Evolutionary conservation across 2,329 filamentous ascomycete genomes (phyloP).

Genomic region (Colletotrichum neosansevieriae): DNA sequence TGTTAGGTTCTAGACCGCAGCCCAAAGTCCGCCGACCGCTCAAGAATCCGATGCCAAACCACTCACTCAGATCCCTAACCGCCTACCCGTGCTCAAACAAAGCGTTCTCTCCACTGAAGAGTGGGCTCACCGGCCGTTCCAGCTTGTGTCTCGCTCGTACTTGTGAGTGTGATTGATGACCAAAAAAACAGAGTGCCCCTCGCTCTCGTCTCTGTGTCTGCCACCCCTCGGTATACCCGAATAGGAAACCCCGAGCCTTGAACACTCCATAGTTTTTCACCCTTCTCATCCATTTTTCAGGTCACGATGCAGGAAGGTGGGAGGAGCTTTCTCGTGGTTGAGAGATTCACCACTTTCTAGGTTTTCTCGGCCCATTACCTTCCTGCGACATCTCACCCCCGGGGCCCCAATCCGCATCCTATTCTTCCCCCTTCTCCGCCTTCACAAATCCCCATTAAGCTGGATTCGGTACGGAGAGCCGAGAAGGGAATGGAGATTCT

Average conservation of each 20-base stretch:
- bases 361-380: slow-evolving; percentile 11
- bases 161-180: slow-evolving; percentile 10
- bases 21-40: too few relatives aligned
- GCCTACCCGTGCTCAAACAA: slow-evolving; percentile 2
- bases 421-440: background rate
- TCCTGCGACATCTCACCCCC: slow-evolving; percentile 10
- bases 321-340: background rate
- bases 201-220: background rate
- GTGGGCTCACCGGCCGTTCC: slow-evolving; percentile 36
- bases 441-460: slow-evolving; percentile 23
- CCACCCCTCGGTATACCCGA: slow-evolving; percentile 23
- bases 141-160: slow-evolving; percentile 31
- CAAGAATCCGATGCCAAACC: background rate
- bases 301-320: background rate
- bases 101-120: slow-evolving; percentile 8
- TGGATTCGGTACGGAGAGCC: slow-evolving; percentile 35
- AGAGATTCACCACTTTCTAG: slow-evolving; percentile 16
- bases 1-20: background rate
- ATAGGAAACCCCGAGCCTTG: slow-evolving; percentile 24
- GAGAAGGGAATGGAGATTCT: slow-evolving; percentile 9
- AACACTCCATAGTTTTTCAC: slow-evolving; percentile 4
- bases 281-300: slow-evolving; percentile 14
- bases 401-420: slow-evolving; percentile 27
- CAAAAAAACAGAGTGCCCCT: slow-evolving; percentile 22
- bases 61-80: slow-evolving; percentile 11